Conservation (phyloP, 192 early-diverging fungal genomes). For the Backusella sp. region DNA sequence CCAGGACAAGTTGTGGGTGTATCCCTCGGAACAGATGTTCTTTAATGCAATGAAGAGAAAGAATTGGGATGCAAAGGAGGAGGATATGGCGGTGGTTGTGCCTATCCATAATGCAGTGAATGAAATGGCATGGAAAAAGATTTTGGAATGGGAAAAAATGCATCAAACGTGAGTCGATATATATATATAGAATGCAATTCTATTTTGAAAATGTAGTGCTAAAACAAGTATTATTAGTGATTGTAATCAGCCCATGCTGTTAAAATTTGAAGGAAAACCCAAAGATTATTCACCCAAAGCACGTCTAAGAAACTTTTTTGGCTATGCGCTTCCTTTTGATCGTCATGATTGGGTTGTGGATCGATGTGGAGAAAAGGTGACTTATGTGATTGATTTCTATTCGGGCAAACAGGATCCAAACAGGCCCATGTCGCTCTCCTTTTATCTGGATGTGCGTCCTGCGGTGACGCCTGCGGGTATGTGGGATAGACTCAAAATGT, state of each 20-base stretch:
- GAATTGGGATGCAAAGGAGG: slow-evolving; percentile 77
- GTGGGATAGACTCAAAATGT: slow-evolving; percentile 46
- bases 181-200: background rate
- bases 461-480: slow-evolving; percentile 62
- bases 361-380: slow-evolving; percentile 82
- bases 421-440: slow-evolving; percentile 48
- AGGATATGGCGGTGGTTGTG: slow-evolving; percentile 86
- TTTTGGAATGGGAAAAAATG: slow-evolving; percentile 78
- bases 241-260: slow-evolving; percentile 66
- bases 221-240: slow-evolving; percentile 36
- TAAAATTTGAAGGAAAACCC: slow-evolving; percentile 73
- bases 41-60: slow-evolving; percentile 96
- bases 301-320: slow-evolving; percentile 60
- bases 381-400: slow-evolving; percentile 94
- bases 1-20: slow-evolving; percentile 70
- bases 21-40: slow-evolving; percentile 94
- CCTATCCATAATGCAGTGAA: slow-evolving; percentile 96
- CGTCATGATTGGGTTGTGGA: slow-evolving; percentile 94
- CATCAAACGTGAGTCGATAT: slow-evolving; percentile 52
- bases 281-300: slow-evolving; percentile 76
- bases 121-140: slow-evolving; percentile 85
- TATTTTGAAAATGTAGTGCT: background rate
- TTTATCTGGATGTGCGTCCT: slow-evolving; percentile 90
- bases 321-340: slow-evolving; percentile 87
- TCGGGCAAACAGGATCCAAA: slow-evolving; percentile 58